Base-by-base conservation (phyloP, 2,329 filamentous ascomycete genomes). In the Podosphaera leucotricha region DNA sequence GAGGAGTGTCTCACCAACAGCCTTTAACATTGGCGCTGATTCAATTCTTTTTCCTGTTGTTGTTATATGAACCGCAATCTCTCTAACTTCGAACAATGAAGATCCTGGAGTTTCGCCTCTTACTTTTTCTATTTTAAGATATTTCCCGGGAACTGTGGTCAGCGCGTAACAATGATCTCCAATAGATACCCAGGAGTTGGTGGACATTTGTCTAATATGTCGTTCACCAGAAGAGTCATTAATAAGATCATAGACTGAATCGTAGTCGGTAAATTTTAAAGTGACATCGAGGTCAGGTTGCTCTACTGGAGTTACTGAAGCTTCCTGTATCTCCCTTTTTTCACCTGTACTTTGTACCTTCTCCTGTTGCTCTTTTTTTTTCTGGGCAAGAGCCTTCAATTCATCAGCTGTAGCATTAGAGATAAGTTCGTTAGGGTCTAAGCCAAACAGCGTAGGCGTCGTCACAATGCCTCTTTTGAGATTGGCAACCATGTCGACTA, bases 401-500 rank as follows among this genome's bases (percentile, higher is more conserved):
- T 77, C 70, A 16, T 72, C 64, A 6, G 72, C 66, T 8, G 71
- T 74, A 4, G 73, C 74, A n/a, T 71, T 67, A 19, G 79, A 64
- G 2, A 95, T 66, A 2, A 94, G 55, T 55, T 87, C 77, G 22
- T 71, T 68, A 1, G 90, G 87, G 57, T 95, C 82, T 6, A 98
- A 72, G 1, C 90, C 90, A 53, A 95, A 94, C 1, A 98, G 65
- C 0, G 90, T 94, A 0, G 90, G 87, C 0, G 83, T 85, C 0
- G 85, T 92, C 2, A 93, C 72, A 43, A 98, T 81, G 3, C 90
- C 90, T 0, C 77, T 80, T 43, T 77, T 75, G 19, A 95, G 64
- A 33, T 77, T 84, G 0, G 86, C 80, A 0, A 95, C 90, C 75
- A 98, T 85, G 60, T 98, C 90, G 54, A 98, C 92, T 47, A 98